Percentiles rank a stretch among this genome's conserved stretches.
phyloP scores from a whole-genome alignment of 108 stramenopile genomes.

The Mediolabrus comicus region DNA sequence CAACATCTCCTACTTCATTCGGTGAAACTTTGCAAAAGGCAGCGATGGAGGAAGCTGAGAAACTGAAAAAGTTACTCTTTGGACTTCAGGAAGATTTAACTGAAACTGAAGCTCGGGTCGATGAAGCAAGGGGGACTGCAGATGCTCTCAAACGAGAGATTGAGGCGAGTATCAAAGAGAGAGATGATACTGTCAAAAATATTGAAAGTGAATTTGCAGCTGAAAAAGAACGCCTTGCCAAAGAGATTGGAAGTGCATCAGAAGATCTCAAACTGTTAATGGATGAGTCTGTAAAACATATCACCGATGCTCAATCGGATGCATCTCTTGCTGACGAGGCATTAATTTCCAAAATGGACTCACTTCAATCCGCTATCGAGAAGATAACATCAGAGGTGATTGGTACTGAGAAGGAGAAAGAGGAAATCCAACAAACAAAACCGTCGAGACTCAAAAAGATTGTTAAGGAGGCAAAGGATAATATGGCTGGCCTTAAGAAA shows the following conservation, averaged over 20 bases:
- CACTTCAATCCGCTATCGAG: constrained; percentile 15
- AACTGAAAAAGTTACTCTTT: constrained; percentile 23
- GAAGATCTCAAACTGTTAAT: constrained; percentile 17
- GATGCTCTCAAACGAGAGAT: constrained; percentile 45
- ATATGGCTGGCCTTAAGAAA: constrained; percentile 11
- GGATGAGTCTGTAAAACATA: constrained; percentile 14
- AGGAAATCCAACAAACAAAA: constrained; percentile 17
- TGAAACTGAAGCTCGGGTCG: constrained; percentile 14
- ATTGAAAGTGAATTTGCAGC: constrained; percentile 60
- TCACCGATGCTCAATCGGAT: constrained; percentile 10
- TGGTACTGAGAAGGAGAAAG: constrained; percentile 17
- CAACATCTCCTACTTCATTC: constrained; percentile 14
- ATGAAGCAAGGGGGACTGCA: constrained; percentile 16
- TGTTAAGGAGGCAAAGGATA: constrained; percentile 14
- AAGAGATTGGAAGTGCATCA: constrained; percentile 21
- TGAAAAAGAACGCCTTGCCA: constrained; percentile 10
- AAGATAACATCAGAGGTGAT: constrained; percentile 18
- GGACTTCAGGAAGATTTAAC: constrained; percentile 20
- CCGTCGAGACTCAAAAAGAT: constrained; percentile 19
- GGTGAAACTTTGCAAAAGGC: constrained; percentile 28
- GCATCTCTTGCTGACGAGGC: constrained; percentile 8
- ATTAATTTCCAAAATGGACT: constrained; percentile 21
- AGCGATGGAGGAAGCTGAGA: constrained; percentile 23
- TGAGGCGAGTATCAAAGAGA: constrained; percentile 34
- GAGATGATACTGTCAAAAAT: constrained; percentile 40